A percentile compares a stretch with the other conserved stretches of the same genome.
phyloP scores from a whole-genome alignment of 495 filamentous ascomycete species.

The Penicillium macrosclerotiorum region DNA sequence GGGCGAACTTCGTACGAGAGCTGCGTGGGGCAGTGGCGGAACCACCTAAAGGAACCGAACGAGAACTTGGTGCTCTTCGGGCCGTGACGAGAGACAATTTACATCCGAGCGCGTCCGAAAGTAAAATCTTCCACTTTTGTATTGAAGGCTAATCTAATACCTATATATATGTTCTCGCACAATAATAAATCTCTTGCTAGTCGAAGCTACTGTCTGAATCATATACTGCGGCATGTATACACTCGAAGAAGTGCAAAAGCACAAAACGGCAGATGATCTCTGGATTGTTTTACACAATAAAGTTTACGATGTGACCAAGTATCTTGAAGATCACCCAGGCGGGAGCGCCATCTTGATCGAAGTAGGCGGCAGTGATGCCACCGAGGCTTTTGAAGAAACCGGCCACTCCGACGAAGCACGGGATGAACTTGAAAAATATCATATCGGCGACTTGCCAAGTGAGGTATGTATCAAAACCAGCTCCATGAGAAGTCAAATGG shows the following conservation, averaged over 20 bases:
- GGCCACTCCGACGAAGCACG: constrained; percentile 46
- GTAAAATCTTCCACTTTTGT: neutral
- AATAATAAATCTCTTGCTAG: no score
- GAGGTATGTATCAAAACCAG: constrained; percentile 12
- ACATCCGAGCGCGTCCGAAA: neutral
- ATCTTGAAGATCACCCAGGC: constrained; percentile 54
- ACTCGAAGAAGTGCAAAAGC: constrained; percentile 22
- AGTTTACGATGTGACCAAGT: constrained; percentile 51
- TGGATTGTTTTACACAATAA: constrained; percentile 1
- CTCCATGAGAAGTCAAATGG: no score
- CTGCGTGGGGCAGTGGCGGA: neutral
- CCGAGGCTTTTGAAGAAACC: constrained; percentile 47
- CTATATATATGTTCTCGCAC: no score
- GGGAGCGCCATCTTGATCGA: constrained; percentile 45
- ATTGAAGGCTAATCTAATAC: neutral
- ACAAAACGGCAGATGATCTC: constrained; percentile 14
- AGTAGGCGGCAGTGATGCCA: constrained; percentile 53
- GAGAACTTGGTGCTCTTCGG: neutral
- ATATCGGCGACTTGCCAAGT: constrained; percentile 23
- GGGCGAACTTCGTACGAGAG: constrained; percentile 18
- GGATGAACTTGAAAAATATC: constrained; percentile 17
- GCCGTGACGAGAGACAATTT: neutral
- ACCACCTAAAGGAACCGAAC: neutral
- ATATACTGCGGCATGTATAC: constrained; percentile 9
- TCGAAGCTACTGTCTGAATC: neutral